Evolutionary conservation across 2,329 filamentous ascomycete species (phyloP), one percentile per base, ranked within the genome.

Genomic region (Fusarium vanettenii): DNA sequence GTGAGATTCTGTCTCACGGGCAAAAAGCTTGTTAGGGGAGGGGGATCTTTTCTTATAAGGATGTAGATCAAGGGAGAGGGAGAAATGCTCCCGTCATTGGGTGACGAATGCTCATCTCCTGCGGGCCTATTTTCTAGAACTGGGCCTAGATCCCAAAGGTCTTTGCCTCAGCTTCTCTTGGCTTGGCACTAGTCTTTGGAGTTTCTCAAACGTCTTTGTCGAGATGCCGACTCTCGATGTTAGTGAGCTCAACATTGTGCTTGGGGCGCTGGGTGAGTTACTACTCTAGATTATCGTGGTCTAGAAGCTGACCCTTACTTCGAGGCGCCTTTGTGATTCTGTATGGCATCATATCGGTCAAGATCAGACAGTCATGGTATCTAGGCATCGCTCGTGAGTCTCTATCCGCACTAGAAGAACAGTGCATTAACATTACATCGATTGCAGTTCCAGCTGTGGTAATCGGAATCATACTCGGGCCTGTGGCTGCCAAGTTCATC

Each of bases 381-480:
- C 81, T 90, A 10, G 88, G 88, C 6, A 87, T 89, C 81, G 88
- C 88, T 25, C 77, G 87, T 88, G 72, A 75, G 86, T 81, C 56
- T 86, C 87, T 86, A 9, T 45, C 37, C 7, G 5, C 5, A 13
- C 25, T 11, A 10, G 16, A 16, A n/a, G 18, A 8, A 56, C 25
- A 27, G 5, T 5, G 16, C 20, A 1, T 37, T 69, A 2, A 64
- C 7, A 13, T 3, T 5, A 16, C 1, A 10, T 6, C 0, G 80
- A 81, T 35, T 18, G 16, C 60, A 90, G 88, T 91, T 20, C 89
- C 89, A 5, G 88, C 89, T 2, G 84, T 91, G 18, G 25, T 87
- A 5, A 69, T 89, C 25, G 90, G 90, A 1, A 85, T 90, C 55
- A 72, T 85, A 0, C 82, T 92, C 3, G 89, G 90, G 0, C 90